A percentile compares a stretch with the other conserved stretches of the same genome.
phyloP scores from a whole-genome alignment of 371 early-diverging fungal species.

The Phascolomyces articulosus region DNA sequence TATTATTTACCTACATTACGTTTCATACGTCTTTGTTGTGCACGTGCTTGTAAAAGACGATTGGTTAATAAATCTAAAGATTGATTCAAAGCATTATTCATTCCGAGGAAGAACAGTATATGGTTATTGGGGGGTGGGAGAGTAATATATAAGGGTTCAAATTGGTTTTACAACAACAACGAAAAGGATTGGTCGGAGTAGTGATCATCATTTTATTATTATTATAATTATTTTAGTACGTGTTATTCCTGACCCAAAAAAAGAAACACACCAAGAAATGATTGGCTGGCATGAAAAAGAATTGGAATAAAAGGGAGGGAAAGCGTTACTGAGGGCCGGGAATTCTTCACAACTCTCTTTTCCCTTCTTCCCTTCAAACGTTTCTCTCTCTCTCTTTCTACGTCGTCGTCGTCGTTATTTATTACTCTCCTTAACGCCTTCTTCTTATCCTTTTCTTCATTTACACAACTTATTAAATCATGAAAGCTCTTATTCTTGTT shows the following conservation, averaged over 20 bases:
- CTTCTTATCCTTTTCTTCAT: background rate
- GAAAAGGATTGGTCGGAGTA: background rate
- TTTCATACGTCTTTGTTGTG: constrained; percentile 4
- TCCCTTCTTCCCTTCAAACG: too few relatives aligned
- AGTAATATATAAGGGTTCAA: background rate
- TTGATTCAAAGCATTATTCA: constrained; percentile 4
- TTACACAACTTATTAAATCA: constrained; percentile 22
- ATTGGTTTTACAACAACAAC: too few relatives aligned
- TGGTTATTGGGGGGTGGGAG: too few relatives aligned
- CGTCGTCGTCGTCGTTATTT: too few relatives aligned
- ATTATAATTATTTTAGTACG: background rate
- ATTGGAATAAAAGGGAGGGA: background rate
- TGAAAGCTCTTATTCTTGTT: constrained; percentile 99
- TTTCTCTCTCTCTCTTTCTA: too few relatives aligned
- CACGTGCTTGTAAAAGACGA: constrained; percentile 7
- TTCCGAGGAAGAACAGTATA: background rate
- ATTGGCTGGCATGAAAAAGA: background rate
- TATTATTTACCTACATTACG: background rate
- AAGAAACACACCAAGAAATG: background rate
- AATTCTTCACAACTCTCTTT: too few relatives aligned
- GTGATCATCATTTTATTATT: too few relatives aligned
- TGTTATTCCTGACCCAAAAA: too few relatives aligned
- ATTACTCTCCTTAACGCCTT: constrained; percentile 10
- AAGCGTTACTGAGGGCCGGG: background rate
- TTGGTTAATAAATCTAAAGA: constrained; percentile 1